These are phyloP conservation scores for Pleurotus giganteus DNA, from an alignment of 768 basidiomycete genomes.

Conservation along the genomic window DNA sequence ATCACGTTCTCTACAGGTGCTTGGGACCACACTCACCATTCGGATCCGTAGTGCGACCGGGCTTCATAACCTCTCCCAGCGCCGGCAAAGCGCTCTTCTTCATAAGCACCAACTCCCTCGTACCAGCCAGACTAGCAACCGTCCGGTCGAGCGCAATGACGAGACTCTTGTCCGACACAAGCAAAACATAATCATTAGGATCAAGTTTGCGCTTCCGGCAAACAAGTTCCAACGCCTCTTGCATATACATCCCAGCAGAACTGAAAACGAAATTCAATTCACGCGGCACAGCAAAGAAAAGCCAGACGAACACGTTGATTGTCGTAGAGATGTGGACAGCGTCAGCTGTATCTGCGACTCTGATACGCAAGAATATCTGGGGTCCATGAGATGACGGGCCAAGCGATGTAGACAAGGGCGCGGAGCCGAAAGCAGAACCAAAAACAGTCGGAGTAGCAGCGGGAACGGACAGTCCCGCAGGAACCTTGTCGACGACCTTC, in stretches of 20 bases:
- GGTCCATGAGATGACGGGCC: constrained; percentile 77
- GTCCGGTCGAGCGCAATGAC: constrained; percentile 91
- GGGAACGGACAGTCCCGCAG: constrained; percentile 34
- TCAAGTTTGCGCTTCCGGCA: constrained; percentile 70
- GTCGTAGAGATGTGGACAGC: constrained; percentile 86
- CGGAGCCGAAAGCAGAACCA: constrained; percentile 42
- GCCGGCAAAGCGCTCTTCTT: constrained; percentile 73
- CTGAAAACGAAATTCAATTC: constrained; percentile 30
- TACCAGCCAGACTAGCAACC: constrained; percentile 91
- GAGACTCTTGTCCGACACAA: constrained; percentile 67
- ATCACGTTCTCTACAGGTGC: not conserved
- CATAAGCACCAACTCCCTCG: constrained; percentile 78
- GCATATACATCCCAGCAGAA: constrained; percentile 94
- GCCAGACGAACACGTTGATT: constrained; percentile 76
- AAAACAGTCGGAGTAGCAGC: constrained; percentile 35
- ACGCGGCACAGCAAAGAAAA: not conserved
- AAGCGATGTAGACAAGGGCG: constrained; percentile 60
- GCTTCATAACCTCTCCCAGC: constrained; percentile 64
- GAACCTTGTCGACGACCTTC: constrained; percentile 47
- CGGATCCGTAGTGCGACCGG: constrained; percentile 81
- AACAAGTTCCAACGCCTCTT: constrained; percentile 87
- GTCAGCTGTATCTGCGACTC: constrained; percentile 79
- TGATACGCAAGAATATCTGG: constrained; percentile 78
- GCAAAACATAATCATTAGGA: constrained; percentile 80
- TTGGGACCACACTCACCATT: constrained; percentile 61